These are phyloP conservation scores for Fallopia convolvulus DNA, from an alignment of 148 eudicot species.

Conservation along the genomic window DNA sequence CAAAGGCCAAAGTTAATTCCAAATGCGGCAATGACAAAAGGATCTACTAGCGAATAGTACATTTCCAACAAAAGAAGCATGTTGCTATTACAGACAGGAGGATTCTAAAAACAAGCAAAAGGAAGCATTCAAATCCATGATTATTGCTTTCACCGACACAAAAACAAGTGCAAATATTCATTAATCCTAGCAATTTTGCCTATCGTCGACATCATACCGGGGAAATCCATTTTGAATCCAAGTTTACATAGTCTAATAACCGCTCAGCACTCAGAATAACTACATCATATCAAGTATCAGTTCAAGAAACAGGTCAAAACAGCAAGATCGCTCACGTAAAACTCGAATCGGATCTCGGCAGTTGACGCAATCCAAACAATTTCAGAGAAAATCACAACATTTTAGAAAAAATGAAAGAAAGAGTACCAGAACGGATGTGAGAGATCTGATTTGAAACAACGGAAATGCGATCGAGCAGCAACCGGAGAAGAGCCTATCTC, in stretches of 20 bases:
- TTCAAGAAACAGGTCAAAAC: neutral
- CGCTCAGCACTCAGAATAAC: neutral
- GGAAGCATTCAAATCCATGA: neutral
- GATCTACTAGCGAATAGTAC: neutral
- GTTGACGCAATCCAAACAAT: neutral
- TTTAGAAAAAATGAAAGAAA: neutral
- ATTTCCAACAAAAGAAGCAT: neutral
- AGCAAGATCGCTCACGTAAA: slow-evolving; percentile 7
- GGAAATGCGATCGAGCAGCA: neutral
- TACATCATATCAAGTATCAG: neutral
- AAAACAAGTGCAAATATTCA: neutral
- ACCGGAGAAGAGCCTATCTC: neutral
- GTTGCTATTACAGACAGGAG: neutral
- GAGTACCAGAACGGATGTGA: slow-evolving; percentile 8
- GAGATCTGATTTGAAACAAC: neutral
- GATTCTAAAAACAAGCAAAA: neutral
- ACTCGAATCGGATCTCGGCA: slow-evolving; percentile 7
- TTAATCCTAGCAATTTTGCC: neutral
- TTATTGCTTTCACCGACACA: neutral
- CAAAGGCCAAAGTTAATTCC: neutral
- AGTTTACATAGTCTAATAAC: neutral
- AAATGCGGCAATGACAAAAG: neutral
- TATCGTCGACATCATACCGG: neutral
- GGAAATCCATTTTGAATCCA: neutral
- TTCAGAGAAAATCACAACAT: neutral